Conservation (phyloP, 352 stramenopile species). For the Pythium aristosporum region DNA sequence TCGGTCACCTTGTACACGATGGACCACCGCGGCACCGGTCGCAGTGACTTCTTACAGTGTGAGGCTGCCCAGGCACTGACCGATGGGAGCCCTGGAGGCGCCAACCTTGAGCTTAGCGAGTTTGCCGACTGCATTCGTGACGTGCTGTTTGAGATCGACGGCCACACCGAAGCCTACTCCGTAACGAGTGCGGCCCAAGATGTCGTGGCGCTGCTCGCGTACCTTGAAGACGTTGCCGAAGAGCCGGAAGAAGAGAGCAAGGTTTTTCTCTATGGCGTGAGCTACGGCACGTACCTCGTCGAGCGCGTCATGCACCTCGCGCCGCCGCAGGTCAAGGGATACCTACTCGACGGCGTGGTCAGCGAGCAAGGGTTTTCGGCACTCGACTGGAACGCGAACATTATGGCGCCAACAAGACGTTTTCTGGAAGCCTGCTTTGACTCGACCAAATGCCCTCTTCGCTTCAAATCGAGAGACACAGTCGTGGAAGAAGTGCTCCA, state of each 20-base stretch:
- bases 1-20: slow-evolving; percentile 53
- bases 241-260: slow-evolving; percentile 16
- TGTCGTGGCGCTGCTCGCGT: slow-evolving; percentile 22
- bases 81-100: slow-evolving; percentile 18
- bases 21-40: slow-evolving; percentile 49
- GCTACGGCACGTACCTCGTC: slow-evolving; percentile 52
- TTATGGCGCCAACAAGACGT: slow-evolving; percentile 22
- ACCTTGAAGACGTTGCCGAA: slow-evolving; percentile 9
- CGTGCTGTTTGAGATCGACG: slow-evolving; percentile 38
- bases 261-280: slow-evolving; percentile 47
- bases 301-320: slow-evolving; percentile 50
- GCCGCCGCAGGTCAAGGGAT: slow-evolving; percentile 35
- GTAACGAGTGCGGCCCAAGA: slow-evolving; percentile 47
- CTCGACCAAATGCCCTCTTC: slow-evolving; percentile 27
- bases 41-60: slow-evolving; percentile 40
- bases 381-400: slow-evolving; percentile 34
- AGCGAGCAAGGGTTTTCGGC: slow-evolving; percentile 28
- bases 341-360: slow-evolving; percentile 44
- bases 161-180: slow-evolving; percentile 36
- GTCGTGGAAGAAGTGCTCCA: slow-evolving; percentile 31
- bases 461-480: slow-evolving; percentile 18
- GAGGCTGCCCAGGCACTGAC: slow-evolving; percentile 34
- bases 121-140: slow-evolving; percentile 33
- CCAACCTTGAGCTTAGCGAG: slow-evolving; percentile 21
- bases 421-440: slow-evolving; percentile 25